Evolutionary conservation across 345 rosid genomes (phyloP).

Genomic region (Acer saccharum): DNA sequence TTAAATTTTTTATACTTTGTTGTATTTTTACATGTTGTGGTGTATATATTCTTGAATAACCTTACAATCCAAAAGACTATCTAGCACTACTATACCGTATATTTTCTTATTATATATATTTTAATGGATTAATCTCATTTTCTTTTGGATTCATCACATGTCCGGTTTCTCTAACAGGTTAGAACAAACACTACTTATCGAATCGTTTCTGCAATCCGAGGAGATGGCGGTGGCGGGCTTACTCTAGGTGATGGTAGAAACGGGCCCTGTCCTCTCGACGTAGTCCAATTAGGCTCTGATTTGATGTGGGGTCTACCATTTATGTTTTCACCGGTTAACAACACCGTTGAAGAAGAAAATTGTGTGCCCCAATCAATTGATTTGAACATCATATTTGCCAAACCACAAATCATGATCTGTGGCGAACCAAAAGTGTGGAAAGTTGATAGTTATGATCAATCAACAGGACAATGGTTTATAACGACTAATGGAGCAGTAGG

Average conservation of each 20-base stretch:
- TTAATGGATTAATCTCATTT: no score
- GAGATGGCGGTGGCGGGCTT: background rate
- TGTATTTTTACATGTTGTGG: no score
- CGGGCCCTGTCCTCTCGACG: background rate
- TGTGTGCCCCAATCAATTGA: background rate
- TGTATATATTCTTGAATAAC: no score
- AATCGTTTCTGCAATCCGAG: background rate
- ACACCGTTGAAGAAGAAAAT: background rate
- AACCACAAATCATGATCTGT: background rate
- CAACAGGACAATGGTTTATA: background rate
- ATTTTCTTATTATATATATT: no score
- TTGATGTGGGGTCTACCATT: background rate
- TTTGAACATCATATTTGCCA: background rate
- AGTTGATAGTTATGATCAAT: background rate
- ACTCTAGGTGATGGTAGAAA: background rate
- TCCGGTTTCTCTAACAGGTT: no score
- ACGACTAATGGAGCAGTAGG: background rate
- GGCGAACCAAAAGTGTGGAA: background rate
- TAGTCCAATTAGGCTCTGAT: background rate
- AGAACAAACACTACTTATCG: background rate
- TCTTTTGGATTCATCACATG: no score
- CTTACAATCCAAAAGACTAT: no score
- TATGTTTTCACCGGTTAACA: background rate
- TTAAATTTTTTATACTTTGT: no score
- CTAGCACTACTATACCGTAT: no score